Evolutionary conservation across 768 basidiomycete genomes (phyloP), one percentile per base, ranked within the genome.

Genomic region (Neoboletus brunneissimus): DNA sequence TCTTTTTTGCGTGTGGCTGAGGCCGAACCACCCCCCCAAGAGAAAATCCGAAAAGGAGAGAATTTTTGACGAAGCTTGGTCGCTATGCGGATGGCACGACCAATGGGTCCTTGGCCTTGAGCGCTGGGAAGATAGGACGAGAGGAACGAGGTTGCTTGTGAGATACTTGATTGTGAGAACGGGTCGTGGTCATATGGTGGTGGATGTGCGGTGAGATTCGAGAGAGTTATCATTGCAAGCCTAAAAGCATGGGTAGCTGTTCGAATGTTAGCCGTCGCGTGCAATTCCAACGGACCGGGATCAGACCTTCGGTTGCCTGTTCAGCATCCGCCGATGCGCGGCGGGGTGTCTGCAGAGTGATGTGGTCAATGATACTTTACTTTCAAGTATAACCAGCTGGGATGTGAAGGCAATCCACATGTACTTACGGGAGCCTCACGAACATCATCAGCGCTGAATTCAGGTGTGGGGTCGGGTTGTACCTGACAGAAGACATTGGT

Each of bases 51-150:
- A 38, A 83, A 75, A 16, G 81, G 72, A 67, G 75, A 81, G n/a
- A 76, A 68, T 49, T 87, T 80, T 53, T 86, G 81, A 53, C 85
- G 81, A 29, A 94, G 73, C 64, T 85, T 88, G 61, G 84, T 69
- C 3, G 76, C 73, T 70, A 91, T 88, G 32, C 91, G 86, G 46
- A 89, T 65, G 5, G 81, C 77, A 59, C 82, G 87, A 27, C 85
- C 87, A 34, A 92, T 68, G 8, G 91, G 90, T 4, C 88, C 89
- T 69, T 88, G 87, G 2, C 87, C 88, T 67, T 91, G 89, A 22
- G 82, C 72, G 62, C 80, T 88, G 0, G 91, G 89, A 13, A 90
- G 73, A 51, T 91, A 77, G 0, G 83, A 79, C 3, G 85, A 83
- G 18, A 91, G 71, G 35, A 89, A 72, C 15, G 85, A 86, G 18